Evolutionary conservation across 106 monocot genomes (phyloP), one percentile per base, ranked within the genome.

Genomic region (Alisma plantagoaquatica): DNA sequence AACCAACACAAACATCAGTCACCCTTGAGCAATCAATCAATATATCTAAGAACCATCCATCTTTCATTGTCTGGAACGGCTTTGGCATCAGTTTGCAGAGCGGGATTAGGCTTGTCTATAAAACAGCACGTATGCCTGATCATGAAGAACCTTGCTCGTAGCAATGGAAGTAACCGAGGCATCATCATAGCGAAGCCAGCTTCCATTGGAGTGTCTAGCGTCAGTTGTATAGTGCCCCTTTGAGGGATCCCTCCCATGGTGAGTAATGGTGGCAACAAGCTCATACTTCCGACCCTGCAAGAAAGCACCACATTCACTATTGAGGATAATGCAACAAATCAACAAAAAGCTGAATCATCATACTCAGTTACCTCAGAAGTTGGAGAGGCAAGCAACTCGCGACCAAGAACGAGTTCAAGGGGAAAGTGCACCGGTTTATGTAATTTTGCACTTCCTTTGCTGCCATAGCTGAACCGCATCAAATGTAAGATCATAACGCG

Each of bases 381-480:
- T 49, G 96, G 76, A 16, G 73, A 73, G 35, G 69, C 77, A 56
- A 98, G 75, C 43, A 89, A 55, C 30, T 98, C 89, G 32, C 89
- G 96, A 27, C 71, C 62, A 56, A 98, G 77, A 52, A 76, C 71
- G 33, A 98, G 63, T 51, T 85, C 81, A 38, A 76, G 75, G 43
- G 89, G 81, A 56, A 89, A 89, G 46, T 31, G 76, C 23, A 98
- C 70, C 6, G 70, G 75, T 58, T 98, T 98, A 51, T 77, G 73
- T 59, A 98, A 61, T 50, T 98, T 98, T 41, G 74, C 62, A 51
- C 81, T 89, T 58, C 96, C 89, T 33, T 71, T 74, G 23, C 61
- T 76, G 47, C 81, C 96, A 65, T 98, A 98, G 53, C 89, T 98
- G 44, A 98, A 98, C 19, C 96, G 67, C 96, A 85, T 98, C 42